These are phyloP conservation scores for Lactarius indigo DNA, from an alignment of 768 basidiomycete genomes.

Conservation along the genomic window DNA sequence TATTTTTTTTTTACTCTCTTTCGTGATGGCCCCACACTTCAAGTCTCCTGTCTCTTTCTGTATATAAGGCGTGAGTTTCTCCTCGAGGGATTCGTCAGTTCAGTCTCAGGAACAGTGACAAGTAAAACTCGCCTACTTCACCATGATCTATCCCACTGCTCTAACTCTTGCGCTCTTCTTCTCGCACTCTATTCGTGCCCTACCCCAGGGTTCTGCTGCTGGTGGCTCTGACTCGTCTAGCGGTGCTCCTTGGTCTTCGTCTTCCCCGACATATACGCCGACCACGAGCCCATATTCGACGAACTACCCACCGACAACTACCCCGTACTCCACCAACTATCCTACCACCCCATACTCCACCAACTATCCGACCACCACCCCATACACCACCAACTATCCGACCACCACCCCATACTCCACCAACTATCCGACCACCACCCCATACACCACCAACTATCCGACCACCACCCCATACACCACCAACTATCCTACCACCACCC, in stretches of 20 bases:
- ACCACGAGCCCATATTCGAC: background rate
- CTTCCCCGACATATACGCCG: background rate
- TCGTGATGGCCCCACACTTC: background rate
- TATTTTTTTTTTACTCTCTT: background rate
- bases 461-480: background rate
- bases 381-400: background rate
- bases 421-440: background rate
- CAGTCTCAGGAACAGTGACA: background rate
- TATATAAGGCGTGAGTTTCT: background rate
- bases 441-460: background rate
- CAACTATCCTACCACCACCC: background rate
- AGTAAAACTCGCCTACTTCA: background rate
- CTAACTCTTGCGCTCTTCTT: background rate
- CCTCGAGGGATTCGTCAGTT: background rate
- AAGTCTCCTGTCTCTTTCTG: constrained; percentile 1
- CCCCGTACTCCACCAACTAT: background rate
- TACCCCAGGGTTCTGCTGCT: background rate
- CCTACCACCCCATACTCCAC: background rate
- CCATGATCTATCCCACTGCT: background rate
- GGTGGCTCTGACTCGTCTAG: background rate
- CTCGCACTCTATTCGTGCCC: background rate
- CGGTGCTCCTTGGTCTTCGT: background rate
- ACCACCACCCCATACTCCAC: background rate
- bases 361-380: background rate
- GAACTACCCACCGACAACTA: background rate